Base-by-base conservation (phyloP, 179 eudicot species). In the Drosera spatulata region DNA sequence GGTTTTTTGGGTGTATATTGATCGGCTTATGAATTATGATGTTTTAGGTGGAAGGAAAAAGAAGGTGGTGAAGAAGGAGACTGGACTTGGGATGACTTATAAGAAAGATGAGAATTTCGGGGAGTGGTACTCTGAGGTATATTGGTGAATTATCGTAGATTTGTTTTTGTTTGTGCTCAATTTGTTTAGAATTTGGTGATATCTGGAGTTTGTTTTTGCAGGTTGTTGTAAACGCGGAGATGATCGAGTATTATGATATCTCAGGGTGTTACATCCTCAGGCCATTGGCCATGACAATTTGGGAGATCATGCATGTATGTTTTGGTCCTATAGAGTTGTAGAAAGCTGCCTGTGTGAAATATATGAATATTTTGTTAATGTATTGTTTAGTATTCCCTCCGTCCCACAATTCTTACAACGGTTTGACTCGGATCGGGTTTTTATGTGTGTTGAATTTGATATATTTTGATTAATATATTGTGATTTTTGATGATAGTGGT, bases 61-160 rank as follows among this genome's bases (percentile, higher is more conserved):
- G 75, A 80, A 80, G 69, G 88, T 80, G 61, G 79, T 78, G 55
- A 83, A 83, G 66, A 86, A 86, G 51, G 95, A 86, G 73, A 84
- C 86, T 46, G 83, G 82, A 12, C 80, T 91, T 33, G 95, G 96
- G 42, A 78, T 88, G 55, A 55, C 95, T 41, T 15, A 58, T 49
- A 91, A 85, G 71, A 91, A 88, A 63, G 88, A 85, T 77, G 97
- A 85, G 4, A 91, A 91, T 74, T 91, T 91, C 60, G 97, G 97
- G 56, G 97, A 91, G 69, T 91, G 97, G 97, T 91, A 91, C 60
- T 88, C 97, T 37, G 96, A 91, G 97, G 97, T 91, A 75, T 2
- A 15, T 52, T 56, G 22, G 3, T 8, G n/a, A 3, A 7, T 14
- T 10, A 5, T 12, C 33, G 54, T 1, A 6, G 42, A 38, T 39